Evolutionary conservation across 257 asterid species (phyloP), one percentile per base, ranked within the genome.

Genomic region (Orobanche coerulescens): DNA sequence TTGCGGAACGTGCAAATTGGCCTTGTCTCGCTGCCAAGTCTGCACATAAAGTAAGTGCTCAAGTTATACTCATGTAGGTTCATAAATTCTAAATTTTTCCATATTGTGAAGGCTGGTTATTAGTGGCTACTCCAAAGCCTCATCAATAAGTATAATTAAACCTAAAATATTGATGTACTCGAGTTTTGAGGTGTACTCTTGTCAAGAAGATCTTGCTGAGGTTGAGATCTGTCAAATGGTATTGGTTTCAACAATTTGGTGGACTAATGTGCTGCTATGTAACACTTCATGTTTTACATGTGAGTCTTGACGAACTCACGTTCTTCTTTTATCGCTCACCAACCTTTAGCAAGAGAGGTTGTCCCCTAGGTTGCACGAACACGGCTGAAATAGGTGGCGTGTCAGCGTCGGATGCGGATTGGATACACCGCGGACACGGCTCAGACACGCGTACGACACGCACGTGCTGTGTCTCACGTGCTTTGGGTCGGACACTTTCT

Each of bases 11-110:
- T 65, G 90, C 81, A 62, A 84, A 89, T 73, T 73, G 54, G 78
- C 95, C 95, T 58, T 78, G 75, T 71, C 79, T 88, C 66, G 96
- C 96, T 13, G 64, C 87, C 51, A 92, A 79, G 74, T 84, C 98
- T 18, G 95, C 83, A 58, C 66, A 62, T 64, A 84, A 74, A 71
- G 98, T 86, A 67, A 76, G 83, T 71, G 42, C 61, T 11, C 25
- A 63, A 36, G 63, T 36, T 49, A 19, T 36, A 70, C 19, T 59
- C 31, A 20, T 13, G 50, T 47, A 62, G 18, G 18, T 25, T 44
- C 15, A 28, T 5, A 23, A n/a, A 13, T 53, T 24, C 36, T 30
- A 49, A 9, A 26, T 20, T 57, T 4, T 11, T 56, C 46, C n/a
- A 52, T 51, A n/a, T 46, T 26, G 55, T 51, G 24, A 43, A 47